phyloP scores from a whole-genome alignment of 208 protist genomes.

The Tritrichomonas musculus region DNA sequence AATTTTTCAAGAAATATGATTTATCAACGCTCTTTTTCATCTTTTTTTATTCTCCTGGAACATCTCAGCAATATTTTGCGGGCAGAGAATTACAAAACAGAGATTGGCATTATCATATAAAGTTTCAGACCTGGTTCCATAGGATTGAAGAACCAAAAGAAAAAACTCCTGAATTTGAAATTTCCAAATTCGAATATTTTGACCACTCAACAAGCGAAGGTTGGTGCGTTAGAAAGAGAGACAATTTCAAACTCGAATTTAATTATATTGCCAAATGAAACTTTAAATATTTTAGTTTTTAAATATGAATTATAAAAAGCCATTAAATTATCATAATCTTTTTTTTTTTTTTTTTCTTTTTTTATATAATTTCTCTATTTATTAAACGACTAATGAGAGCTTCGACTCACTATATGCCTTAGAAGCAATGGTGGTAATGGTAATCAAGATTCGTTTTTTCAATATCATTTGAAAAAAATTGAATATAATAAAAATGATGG shows the following conservation, averaged over 20 bases:
- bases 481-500: too few species aligned
- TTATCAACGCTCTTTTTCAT: conserved; percentile 31
- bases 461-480: too few species aligned
- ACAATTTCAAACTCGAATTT: neutral
- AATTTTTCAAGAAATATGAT: conserved; percentile 33
- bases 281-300: too few species aligned
- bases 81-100: neutral
- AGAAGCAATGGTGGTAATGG: too few species aligned
- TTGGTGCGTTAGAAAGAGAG: neutral
- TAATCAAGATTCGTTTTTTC: too few species aligned
- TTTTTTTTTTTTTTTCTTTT: too few species aligned
- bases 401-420: too few species aligned
- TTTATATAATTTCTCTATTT: too few species aligned
- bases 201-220: neutral
- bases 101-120: neutral
- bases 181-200: conserved; percentile 18
- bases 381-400: too few species aligned
- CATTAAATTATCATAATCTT: too few species aligned
- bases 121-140: conserved; percentile 36
- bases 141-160: neutral
- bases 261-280: neutral
- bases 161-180: neutral
- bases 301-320: too few species aligned
- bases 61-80: conserved; percentile 21
- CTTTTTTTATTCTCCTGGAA: neutral